phyloP scores from a whole-genome alignment of 2,329 filamentous ascomycete genomes.

The Graphiopsis chlorocephala region DNA sequence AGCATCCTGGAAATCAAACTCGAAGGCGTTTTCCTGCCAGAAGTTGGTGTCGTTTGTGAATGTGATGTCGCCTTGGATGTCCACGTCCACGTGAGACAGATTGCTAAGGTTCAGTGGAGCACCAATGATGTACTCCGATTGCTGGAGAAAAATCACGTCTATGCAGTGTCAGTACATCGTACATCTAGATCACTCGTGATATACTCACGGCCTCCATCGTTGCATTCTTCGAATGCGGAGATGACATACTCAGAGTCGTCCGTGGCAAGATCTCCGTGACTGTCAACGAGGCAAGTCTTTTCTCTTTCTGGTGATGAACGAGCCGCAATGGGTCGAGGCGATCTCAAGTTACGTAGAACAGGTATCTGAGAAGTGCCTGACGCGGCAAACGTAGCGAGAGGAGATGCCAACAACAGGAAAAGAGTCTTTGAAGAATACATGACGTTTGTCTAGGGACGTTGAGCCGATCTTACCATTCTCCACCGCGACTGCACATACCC shows the following conservation, averaged over 20 bases:
- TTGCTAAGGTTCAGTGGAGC: slow-evolving; percentile 65
- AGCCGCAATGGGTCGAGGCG: neutral
- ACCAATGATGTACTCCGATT: slow-evolving; percentile 59
- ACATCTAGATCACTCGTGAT: neutral
- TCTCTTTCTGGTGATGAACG: slow-evolving; percentile 35
- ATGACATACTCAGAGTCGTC: slow-evolving; percentile 55
- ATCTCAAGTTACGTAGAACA: slow-evolving; percentile 1
- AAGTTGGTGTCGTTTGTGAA: slow-evolving; percentile 68
- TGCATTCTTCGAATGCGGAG: slow-evolving; percentile 57
- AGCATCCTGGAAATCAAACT: slow-evolving; percentile 63
- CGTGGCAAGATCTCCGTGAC: slow-evolving; percentile 37
- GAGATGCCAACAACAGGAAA: neutral
- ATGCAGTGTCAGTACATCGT: neutral
- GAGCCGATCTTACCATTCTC: neutral
- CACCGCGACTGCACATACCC: neutral
- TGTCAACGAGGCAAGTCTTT: slow-evolving; percentile 41
- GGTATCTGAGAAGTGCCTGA: neutral
- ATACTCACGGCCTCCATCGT: slow-evolving; percentile 53
- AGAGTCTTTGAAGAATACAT: neutral
- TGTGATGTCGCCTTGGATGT: slow-evolving; percentile 58
- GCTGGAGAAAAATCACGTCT: slow-evolving; percentile 55
- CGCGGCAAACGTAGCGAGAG: neutral
- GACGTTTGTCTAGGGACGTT: neutral
- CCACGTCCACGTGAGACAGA: slow-evolving; percentile 62
- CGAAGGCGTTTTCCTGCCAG: slow-evolving; percentile 65